Percentiles rank a stretch among this genome's conserved stretches.
phyloP scores from a whole-genome alignment of 768 basidiomycete genomes.

The Psilocybe tampanensis region DNA sequence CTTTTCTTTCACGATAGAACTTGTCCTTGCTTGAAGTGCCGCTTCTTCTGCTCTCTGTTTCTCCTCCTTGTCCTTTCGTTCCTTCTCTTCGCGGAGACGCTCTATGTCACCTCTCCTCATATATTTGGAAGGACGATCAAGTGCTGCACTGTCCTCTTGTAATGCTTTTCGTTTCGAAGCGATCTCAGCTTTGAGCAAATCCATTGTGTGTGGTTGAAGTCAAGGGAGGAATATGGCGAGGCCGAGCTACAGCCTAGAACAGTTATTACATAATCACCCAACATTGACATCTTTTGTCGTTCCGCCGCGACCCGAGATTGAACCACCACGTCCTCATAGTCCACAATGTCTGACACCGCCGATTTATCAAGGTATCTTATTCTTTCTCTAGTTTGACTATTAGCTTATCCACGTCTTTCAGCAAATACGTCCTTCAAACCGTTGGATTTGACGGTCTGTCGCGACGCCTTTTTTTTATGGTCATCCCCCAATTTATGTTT shows the following conservation, averaged over 20 bases:
- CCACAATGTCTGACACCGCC: conserved; percentile 61
- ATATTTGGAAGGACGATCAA: conserved; percentile 75
- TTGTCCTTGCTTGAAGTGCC: conserved; percentile 19
- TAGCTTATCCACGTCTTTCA: conserved; percentile 28
- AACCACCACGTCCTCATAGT: conserved; percentile 19
- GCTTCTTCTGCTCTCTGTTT: conserved; percentile 17
- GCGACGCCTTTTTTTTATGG: not conserved
- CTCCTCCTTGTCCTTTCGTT: conserved; percentile 39
- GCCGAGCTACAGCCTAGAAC: conserved; percentile 24
- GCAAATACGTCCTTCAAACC: conserved; percentile 91
- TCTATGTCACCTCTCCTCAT: conserved; percentile 92
- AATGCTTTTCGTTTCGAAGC: conserved; percentile 83
- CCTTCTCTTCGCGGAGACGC: conserved; percentile 56
- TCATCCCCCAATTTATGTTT: not conserved
- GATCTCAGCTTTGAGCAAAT: conserved; percentile 89
- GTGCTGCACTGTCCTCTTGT: conserved; percentile 40
- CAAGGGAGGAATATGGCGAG: too few species aligned
- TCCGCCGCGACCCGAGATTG: conserved; percentile 44
- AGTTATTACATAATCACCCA: conserved; percentile 40
- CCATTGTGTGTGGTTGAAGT: conserved; percentile 52
- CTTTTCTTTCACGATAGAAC: conserved; percentile 15
- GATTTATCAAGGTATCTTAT: conserved; percentile 54
- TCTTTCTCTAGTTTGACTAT: not conserved
- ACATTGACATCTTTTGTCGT: conserved; percentile 13
- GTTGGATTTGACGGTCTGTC: conserved; percentile 88